phyloP scores from a whole-genome alignment of 768 basidiomycete species.

The Trametes punicea region DNA sequence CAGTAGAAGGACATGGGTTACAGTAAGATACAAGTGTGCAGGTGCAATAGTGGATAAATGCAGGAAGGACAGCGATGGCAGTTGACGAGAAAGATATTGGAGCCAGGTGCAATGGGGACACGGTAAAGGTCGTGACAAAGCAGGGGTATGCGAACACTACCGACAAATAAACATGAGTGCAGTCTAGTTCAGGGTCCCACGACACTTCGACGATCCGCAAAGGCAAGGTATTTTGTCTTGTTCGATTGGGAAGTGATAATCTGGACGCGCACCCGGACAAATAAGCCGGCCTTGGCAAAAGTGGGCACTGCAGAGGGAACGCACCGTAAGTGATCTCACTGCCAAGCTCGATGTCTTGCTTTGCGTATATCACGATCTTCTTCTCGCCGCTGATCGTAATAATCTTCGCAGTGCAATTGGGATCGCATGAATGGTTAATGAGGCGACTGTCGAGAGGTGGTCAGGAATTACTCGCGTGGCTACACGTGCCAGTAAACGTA shows the following conservation, averaged over 20 bases:
- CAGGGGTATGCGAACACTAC: slow-evolving; percentile 24
- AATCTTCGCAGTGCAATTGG: slow-evolving; percentile 88
- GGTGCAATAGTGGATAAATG: slow-evolving; percentile 16
- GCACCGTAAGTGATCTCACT: slow-evolving; percentile 96
- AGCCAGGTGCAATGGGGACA: not conserved
- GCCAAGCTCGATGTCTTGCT: slow-evolving; percentile 91
- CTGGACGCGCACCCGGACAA: slow-evolving; percentile 36
- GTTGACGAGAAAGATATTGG: not conserved
- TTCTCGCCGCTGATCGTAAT: slow-evolving; percentile 90
- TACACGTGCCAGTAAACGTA: slow-evolving; percentile 39
- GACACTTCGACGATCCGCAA: slow-evolving; percentile 86
- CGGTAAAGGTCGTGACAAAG: slow-evolving; percentile 4
- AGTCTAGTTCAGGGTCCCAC: slow-evolving; percentile 91
- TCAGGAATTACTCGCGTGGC: not conserved
- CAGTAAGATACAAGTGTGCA: slow-evolving; percentile 29
- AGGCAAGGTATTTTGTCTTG: slow-evolving; percentile 96
- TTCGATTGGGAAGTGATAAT: slow-evolving; percentile 99
- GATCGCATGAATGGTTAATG: slow-evolving; percentile 98
- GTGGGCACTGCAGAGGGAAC: slow-evolving; percentile 29
- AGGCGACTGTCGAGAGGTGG: slow-evolving; percentile 60
- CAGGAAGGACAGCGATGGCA: slow-evolving; percentile 14
- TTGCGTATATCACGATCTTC: slow-evolving; percentile 99
- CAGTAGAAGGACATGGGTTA: too few relatives aligned
- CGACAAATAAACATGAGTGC: slow-evolving; percentile 22
- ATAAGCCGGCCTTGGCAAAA: not conserved